Evolutionary conservation across 2,329 filamentous ascomycete species (phyloP).

Genomic region (Cladosporium sp.): DNA sequence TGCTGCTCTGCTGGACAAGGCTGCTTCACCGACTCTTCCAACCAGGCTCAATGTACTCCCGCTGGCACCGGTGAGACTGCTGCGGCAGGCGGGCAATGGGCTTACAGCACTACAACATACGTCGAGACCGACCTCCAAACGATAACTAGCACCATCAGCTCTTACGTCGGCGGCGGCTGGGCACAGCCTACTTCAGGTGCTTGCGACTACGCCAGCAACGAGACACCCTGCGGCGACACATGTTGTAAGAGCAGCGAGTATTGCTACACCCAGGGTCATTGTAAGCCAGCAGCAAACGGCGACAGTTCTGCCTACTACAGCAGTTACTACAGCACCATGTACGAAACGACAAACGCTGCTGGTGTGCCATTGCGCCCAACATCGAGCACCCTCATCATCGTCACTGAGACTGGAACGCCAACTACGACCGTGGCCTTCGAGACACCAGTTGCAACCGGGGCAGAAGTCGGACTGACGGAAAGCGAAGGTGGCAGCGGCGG

Average conservation of each 20-base stretch:
- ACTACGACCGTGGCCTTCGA: constrained; percentile 52
- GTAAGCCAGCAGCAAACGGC: constrained; percentile 55
- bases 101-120: constrained; percentile 59
- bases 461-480: constrained; percentile 43
- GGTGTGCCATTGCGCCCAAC: constrained; percentile 54
- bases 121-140: constrained; percentile 55
- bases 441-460: constrained; percentile 56
- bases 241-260: constrained; percentile 72
- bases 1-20: constrained; percentile 54
- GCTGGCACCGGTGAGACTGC: constrained; percentile 29
- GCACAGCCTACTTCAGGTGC: constrained; percentile 30
- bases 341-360: constrained; percentile 50
- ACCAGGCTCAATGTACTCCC: constrained; percentile 50
- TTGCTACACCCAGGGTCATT: constrained; percentile 58
- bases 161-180: constrained; percentile 36
- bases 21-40: constrained; percentile 52
- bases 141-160: constrained; percentile 56
- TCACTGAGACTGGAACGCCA: constrained; percentile 47
- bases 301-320: constrained; percentile 49
- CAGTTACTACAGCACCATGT: constrained; percentile 51
- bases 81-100: constrained; percentile 49
- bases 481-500: constrained; percentile 35
- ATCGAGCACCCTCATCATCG: constrained; percentile 56
- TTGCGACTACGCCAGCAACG: constrained; percentile 49
- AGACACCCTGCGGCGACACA: constrained; percentile 65